Percentiles rank a stretch among this genome's conserved stretches.
These are phyloP conservation scores for Kuraishia borneana DNA, from an alignment of 805 yeast genomes.

Conservation along the genomic window DNA sequence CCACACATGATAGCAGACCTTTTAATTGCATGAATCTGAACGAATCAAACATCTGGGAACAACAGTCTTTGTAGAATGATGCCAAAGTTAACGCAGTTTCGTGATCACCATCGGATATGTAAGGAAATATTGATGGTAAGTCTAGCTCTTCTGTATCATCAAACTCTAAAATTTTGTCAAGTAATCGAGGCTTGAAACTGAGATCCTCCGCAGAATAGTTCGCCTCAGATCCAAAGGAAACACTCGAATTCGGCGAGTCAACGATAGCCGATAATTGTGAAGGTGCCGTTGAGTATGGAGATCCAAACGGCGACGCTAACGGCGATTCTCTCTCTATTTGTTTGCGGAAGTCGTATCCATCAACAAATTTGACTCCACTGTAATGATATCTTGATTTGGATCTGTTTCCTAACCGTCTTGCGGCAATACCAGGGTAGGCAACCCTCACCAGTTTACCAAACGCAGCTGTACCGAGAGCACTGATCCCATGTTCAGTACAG, in stretches of 20 bases:
- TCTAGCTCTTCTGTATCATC: background rate
- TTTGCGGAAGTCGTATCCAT: slow-evolving; percentile 20
- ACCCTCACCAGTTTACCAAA: slow-evolving; percentile 66
- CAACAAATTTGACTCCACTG: slow-evolving; percentile 52
- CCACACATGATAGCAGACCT: slow-evolving; percentile 41
- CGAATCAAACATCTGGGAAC: slow-evolving; percentile 52
- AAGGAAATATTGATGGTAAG: background rate
- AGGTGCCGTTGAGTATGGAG: slow-evolving; percentile 3
- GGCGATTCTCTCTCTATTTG: slow-evolving; percentile 5
- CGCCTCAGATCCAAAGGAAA: slow-evolving; percentile 4
- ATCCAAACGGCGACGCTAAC: slow-evolving; percentile 1
- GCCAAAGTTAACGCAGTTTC: slow-evolving; percentile 25
- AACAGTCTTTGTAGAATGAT: slow-evolving; percentile 52
- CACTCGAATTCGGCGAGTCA: slow-evolving; percentile 6
- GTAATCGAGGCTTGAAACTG: background rate
- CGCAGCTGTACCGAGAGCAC: slow-evolving; percentile 65
- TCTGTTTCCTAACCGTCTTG: slow-evolving; percentile 72
- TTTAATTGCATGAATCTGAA: slow-evolving; percentile 58
- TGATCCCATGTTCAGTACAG: slow-evolving; percentile 40
- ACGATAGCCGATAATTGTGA: background rate
- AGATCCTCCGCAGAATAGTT: background rate
- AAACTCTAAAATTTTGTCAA: background rate
- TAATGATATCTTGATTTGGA: slow-evolving; percentile 81
- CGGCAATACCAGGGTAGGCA: slow-evolving; percentile 53
- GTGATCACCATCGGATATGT: background rate